Evolutionary conservation across 1,284 basidiomycete species (phyloP), one percentile per base, ranked within the genome.

Genomic region (Tremellales sp.): DNA sequence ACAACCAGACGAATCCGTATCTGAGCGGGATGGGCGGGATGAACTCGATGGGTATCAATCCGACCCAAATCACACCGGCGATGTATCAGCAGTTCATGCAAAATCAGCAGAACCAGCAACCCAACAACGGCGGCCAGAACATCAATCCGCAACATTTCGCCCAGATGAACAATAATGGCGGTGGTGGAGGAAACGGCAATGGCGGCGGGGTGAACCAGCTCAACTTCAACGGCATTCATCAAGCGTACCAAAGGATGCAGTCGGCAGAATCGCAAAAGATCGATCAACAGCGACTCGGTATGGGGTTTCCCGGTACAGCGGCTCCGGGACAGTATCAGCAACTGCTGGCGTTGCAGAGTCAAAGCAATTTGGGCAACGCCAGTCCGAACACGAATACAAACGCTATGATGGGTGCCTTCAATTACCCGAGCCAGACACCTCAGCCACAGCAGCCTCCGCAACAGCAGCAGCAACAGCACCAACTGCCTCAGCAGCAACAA

Each of bases 171-270:
- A 21, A 22, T 21, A 35, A 29, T 40, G 26, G 47, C 49, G 23
- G 41, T 51, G 42, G 40, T 26, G 17, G 41, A 46, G 36, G 42
- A 49, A 17, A 54, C 48, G 45, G 45, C 45, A 24, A 56, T 56
- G 51, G 48, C 37, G 39, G n/a, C 3, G n/a, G n/a, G n/a, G 15
- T n/a, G 13, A 36, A 36, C 33, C 19, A 13, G 6, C 12, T 40
- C 17, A 45, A 45, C 22, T 44, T 49, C 24, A 31, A 40, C 22
- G 33, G 23, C 19, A 13, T 33, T 4, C 40, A 44, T 23, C 44
- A 47, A 21, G 26, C 46, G 15, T 52, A 35, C 25, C 50, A 52
- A 37, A 39, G 50, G 29, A 17, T 52, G 4, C 50, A 52, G 27
- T 52, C 50, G 12, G 46, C 48, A 29, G 50, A 47, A 31, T 31